Evolutionary conservation across 495 filamentous ascomycete species (phyloP).

Genomic region (Staphylotrichum longicolle): DNA sequence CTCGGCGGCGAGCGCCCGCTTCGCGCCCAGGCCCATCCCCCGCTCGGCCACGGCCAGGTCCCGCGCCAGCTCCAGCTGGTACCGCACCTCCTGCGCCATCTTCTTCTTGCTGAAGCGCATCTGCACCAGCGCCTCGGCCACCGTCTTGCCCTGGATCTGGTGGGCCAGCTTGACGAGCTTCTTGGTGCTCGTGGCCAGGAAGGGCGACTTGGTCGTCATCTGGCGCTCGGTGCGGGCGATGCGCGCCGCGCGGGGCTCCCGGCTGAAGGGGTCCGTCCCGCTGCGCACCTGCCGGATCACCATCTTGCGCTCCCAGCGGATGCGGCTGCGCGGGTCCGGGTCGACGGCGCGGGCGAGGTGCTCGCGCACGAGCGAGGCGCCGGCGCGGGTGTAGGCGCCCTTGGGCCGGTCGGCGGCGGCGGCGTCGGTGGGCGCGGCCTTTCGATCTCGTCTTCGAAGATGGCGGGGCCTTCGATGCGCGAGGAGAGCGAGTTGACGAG

Average conservation of each 20-base stretch:
- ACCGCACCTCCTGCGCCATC: constrained; percentile 73
- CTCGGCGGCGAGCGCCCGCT: not conserved
- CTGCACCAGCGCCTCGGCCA: constrained; percentile 90
- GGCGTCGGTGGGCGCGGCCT: constrained; percentile 13
- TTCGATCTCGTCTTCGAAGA: constrained; percentile 57
- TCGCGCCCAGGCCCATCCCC: constrained; percentile 73
- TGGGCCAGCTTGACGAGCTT: constrained; percentile 79
- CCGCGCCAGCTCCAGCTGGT: constrained; percentile 72
- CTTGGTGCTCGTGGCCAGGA: constrained; percentile 78
- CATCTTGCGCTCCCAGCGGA: constrained; percentile 79
- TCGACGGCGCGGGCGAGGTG: constrained; percentile 60
- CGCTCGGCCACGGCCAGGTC: constrained; percentile 71
- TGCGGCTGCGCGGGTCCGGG: constrained; percentile 63
- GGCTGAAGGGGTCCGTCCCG: constrained; percentile 53
- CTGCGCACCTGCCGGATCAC: constrained; percentile 64
- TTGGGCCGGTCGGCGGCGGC: constrained; percentile 1
- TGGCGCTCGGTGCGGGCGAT: constrained; percentile 74
- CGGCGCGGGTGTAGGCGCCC: not conserved
- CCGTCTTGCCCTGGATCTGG: constrained; percentile 86
- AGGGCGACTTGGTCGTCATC: constrained; percentile 58
- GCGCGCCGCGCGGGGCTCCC: constrained; percentile 58
- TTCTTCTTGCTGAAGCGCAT: constrained; percentile 97
- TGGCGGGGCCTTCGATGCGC: constrained; percentile 47
- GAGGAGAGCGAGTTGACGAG: constrained; percentile 31
- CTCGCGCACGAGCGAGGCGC: constrained; percentile 36